A percentile compares a stretch with the other conserved stretches of the same genome.
Evolutionary conservation across 768 basidiomycete genomes (phyloP).

Genomic region (Panus rudis): DNA sequence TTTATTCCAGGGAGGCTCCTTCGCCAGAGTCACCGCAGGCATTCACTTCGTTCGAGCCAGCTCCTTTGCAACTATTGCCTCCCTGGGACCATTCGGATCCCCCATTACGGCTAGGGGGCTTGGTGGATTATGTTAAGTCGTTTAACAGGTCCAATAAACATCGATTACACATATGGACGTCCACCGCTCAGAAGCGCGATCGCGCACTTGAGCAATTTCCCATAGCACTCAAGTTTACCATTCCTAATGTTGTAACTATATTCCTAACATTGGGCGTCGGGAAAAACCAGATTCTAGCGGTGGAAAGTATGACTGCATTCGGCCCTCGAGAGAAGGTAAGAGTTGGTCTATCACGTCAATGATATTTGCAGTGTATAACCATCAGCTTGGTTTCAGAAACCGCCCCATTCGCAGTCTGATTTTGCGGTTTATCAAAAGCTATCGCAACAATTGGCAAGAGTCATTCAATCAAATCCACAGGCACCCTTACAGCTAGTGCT

Average conservation of each 20-base stretch:
- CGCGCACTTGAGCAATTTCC: constrained; percentile 18
- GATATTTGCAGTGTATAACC: constrained; percentile 3
- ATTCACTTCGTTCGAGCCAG: constrained; percentile 39
- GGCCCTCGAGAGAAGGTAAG: constrained; percentile 67
- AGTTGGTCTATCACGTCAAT: background rate
- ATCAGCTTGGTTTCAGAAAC: constrained; percentile 36
- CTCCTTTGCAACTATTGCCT: constrained; percentile 36
- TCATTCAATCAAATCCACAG: constrained; percentile 47
- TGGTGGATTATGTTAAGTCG: constrained; percentile 49
- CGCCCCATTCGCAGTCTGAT: constrained; percentile 63
- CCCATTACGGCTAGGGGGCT: constrained; percentile 36
- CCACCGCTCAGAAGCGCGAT: constrained; percentile 16
- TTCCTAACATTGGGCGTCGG: constrained; percentile 41
- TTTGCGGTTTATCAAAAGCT: constrained; percentile 58
- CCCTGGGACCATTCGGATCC: constrained; percentile 27
- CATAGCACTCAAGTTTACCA: constrained; percentile 47
- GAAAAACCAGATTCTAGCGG: constrained; percentile 2
- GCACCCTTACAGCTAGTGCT: constrained; percentile 48
- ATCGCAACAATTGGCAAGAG: constrained; percentile 57
- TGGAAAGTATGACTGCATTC: constrained; percentile 60
- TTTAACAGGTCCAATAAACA: constrained; percentile 41
- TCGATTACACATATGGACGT: constrained; percentile 50
- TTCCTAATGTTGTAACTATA: constrained; percentile 59
- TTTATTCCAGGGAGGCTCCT: constrained; percentile 34
- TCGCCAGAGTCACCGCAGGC: constrained; percentile 59